Evolutionary conservation across 176 grass and related monocot species (phyloP).

Genomic region (Oryza longistaminata): DNA sequence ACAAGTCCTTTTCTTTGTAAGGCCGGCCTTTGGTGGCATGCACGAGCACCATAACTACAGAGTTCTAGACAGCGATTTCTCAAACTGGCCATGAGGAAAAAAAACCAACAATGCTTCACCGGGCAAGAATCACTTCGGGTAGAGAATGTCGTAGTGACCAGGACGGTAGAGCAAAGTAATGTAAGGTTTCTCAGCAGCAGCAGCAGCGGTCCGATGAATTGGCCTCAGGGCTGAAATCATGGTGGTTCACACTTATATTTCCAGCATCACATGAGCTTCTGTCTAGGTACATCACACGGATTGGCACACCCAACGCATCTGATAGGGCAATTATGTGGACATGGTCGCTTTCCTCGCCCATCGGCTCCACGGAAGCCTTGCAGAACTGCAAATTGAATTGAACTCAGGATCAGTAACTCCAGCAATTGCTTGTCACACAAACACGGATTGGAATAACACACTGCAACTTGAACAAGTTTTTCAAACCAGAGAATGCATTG

Average conservation of each 20-base stretch:
- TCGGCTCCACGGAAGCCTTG: constrained; percentile 83
- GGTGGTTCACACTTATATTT: constrained; percentile 64
- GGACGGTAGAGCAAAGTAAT: constrained; percentile 90
- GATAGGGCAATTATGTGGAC: constrained; percentile 89
- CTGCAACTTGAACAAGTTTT: background rate
- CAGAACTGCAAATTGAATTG: constrained; percentile 72
- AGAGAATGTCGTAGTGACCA: constrained; percentile 96
- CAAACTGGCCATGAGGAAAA: constrained; percentile 29
- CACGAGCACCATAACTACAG: constrained; percentile 45
- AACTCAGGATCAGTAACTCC: constrained; percentile 25
- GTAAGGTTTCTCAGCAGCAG: constrained; percentile 53
- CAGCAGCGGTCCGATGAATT: constrained; percentile 26
- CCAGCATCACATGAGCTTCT: constrained; percentile 60
- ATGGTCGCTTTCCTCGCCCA: constrained; percentile 97
- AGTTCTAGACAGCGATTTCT: constrained; percentile 25
- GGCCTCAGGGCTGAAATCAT: constrained; percentile 70
- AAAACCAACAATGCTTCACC: constrained; percentile 32
- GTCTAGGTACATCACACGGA: constrained; percentile 91
- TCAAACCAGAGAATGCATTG: background rate
- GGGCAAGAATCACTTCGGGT: constrained; percentile 61
- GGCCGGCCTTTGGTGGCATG: constrained; percentile 62
- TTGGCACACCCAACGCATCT: constrained; percentile 87
- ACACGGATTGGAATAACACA: background rate
- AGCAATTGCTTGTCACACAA: background rate
- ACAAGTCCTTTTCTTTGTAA: constrained; percentile 39